phyloP scores from a whole-genome alignment of 108 stramenopile species.

The Pinguiococcus pyrenoidosus region DNA sequence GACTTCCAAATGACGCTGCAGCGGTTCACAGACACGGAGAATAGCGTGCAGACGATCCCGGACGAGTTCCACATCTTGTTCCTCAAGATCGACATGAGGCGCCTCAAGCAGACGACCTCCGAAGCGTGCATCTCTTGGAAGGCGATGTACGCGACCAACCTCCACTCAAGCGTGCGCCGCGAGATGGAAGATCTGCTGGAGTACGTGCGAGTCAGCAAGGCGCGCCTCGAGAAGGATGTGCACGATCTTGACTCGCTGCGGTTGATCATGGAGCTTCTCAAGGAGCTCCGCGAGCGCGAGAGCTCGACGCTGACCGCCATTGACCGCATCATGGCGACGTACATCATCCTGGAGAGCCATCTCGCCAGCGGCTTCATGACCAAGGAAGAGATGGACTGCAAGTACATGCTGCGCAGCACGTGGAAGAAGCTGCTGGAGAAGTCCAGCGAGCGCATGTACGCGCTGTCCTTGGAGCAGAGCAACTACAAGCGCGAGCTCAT shows the following conservation, averaged over 20 bases:
- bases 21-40: slow-evolving; percentile 44
- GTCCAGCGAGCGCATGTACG: slow-evolving; percentile 51
- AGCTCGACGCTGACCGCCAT: slow-evolving; percentile 47
- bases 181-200: slow-evolving; percentile 57
- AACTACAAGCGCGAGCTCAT: slow-evolving; percentile 55
- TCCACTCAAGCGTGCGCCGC: slow-evolving; percentile 31
- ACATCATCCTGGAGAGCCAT: slow-evolving; percentile 68
- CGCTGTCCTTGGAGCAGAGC: slow-evolving; percentile 56
- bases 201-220: slow-evolving; percentile 49
- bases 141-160: slow-evolving; percentile 44
- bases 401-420: slow-evolving; percentile 59
- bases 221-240: slow-evolving; percentile 27
- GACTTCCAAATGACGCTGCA: slow-evolving; percentile 55
- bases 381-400: slow-evolving; percentile 78
- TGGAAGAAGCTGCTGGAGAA: slow-evolving; percentile 70
- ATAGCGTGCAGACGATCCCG: slow-evolving; percentile 47
- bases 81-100: slow-evolving; percentile 57
- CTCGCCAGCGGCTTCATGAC: slow-evolving; percentile 66
- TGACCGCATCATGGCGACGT: slow-evolving; percentile 75
- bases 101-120: slow-evolving; percentile 50
- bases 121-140: slow-evolving; percentile 64
- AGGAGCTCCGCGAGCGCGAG: slow-evolving; percentile 41
- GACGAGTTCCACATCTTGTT: slow-evolving; percentile 67
- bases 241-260: slow-evolving; percentile 61
- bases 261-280: slow-evolving; percentile 59